Evolutionary conservation across 805 yeast genomes (phyloP).

Genomic region (Monosporozyma unispora): DNA sequence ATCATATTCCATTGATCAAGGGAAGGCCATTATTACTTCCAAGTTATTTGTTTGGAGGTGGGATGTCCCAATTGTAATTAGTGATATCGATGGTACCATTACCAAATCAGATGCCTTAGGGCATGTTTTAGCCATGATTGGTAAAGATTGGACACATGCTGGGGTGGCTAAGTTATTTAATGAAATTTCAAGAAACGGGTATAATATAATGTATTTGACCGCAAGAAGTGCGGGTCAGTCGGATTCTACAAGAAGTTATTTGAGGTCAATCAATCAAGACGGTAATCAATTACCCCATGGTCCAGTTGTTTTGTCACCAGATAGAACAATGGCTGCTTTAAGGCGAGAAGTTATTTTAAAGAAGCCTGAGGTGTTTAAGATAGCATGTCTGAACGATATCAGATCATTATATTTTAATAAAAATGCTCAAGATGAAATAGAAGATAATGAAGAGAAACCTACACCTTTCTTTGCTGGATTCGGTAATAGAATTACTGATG

Average conservation of each 20-base stretch:
- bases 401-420: constrained; percentile 49
- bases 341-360: constrained; percentile 84
- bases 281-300: constrained; percentile 72
- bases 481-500: constrained; percentile 95
- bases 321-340: constrained; percentile 91
- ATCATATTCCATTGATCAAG: constrained; percentile 71
- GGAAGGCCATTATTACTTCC: constrained; percentile 67
- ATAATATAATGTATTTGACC: constrained; percentile 86
- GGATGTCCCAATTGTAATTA: constrained; percentile 81
- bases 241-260: constrained; percentile 78
- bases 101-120: constrained; percentile 97
- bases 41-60: constrained; percentile 77
- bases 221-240: constrained; percentile 95
- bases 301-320: constrained; percentile 92
- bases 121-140: constrained; percentile 85
- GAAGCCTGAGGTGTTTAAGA: constrained; percentile 96
- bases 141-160: constrained; percentile 95
- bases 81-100: constrained; percentile 96
- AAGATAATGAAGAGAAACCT: constrained; percentile 34
- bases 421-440: constrained; percentile 5
- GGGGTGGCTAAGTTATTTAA: constrained; percentile 89
- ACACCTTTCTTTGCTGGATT: constrained; percentile 96
- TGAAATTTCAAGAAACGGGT: constrained; percentile 83
- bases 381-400: constrained; percentile 90
- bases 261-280: constrained; percentile 68